Percentiles rank a stretch among this genome's conserved stretches.
phyloP scores from a whole-genome alignment of 768 basidiomycete species.

The Strobilomyces dryophilus region DNA sequence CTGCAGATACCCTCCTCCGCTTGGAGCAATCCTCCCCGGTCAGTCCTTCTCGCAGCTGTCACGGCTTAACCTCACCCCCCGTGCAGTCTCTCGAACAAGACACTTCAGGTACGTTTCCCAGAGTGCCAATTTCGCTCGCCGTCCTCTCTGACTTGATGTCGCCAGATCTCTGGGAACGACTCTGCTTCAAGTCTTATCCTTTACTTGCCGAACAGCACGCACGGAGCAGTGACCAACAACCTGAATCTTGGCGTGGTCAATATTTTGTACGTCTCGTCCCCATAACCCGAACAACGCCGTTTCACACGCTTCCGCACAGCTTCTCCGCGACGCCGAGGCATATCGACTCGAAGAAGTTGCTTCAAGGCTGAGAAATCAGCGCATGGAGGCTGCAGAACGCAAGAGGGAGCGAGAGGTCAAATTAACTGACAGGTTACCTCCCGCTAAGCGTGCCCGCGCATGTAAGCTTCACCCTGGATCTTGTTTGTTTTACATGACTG shows the following conservation, averaged over 20 bases:
- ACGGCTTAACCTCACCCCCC: conserved; percentile 12
- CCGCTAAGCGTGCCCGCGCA: conserved; percentile 55
- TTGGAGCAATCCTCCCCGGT: conserved; percentile 73
- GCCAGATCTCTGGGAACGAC: conserved; percentile 61
- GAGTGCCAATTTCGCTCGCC: background rate
- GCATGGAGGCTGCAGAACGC: conserved; percentile 66
- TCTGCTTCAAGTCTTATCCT: conserved; percentile 61
- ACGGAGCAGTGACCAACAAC: conserved; percentile 38
- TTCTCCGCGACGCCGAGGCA: conserved; percentile 55
- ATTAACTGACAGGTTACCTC: conserved; percentile 64
- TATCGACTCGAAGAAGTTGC: conserved; percentile 61
- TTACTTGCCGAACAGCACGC: conserved; percentile 47
- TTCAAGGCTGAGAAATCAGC: conserved; percentile 58
- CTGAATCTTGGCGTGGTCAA: conserved; percentile 63
- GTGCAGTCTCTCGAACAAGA: conserved; percentile 49
- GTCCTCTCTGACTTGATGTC: conserved; percentile 4
- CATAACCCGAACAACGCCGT: background rate
- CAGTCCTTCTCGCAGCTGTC: conserved; percentile 26
- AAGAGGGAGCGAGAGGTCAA: conserved; percentile 78
- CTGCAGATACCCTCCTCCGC: conserved; percentile 61
- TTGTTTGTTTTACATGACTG: conserved; percentile 6
- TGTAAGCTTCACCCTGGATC: conserved; percentile 40
- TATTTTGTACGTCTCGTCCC: conserved; percentile 53
- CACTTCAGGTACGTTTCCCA: conserved; percentile 45
- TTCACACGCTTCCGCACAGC: conserved; percentile 34